Percentiles rank a stretch among this genome's conserved stretches.
phyloP scores from a whole-genome alignment of 768 basidiomycete species.

The Auricularia sp. region DNA sequence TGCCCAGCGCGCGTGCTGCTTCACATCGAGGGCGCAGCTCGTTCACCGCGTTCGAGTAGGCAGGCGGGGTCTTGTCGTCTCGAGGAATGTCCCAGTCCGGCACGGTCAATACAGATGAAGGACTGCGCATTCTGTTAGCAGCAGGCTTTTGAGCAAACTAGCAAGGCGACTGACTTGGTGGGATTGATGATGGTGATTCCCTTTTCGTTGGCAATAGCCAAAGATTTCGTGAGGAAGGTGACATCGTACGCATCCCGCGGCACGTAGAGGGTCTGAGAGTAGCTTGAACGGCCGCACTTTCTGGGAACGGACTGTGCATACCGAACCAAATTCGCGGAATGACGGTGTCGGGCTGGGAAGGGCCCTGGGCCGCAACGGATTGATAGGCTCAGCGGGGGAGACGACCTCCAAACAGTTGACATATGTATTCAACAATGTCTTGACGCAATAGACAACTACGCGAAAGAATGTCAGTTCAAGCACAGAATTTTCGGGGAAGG shows the following conservation, averaged over 20 bases:
- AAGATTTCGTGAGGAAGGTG: conserved; percentile 46
- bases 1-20: conserved; percentile 51
- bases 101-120: conserved; percentile 22
- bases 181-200: conserved; percentile 60
- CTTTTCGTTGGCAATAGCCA: conserved; percentile 55
- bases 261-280: conserved; percentile 58
- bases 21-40: conserved; percentile 52
- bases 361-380: conserved; percentile 26
- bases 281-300: too few relatives aligned
- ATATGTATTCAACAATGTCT: not conserved
- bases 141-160: not conserved
- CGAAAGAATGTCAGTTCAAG: too few relatives aligned
- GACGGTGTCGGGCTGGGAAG: conserved; percentile 27
- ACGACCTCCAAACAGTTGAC: conserved; percentile 38
- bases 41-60: conserved; percentile 43
- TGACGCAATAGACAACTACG: conserved; percentile 2
- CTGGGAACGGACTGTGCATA: too few relatives aligned
- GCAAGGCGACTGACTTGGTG: conserved; percentile 41
- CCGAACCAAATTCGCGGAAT: conserved; percentile 59
- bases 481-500: not conserved
- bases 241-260: conserved; percentile 61
- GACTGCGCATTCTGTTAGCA: not conserved
- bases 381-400: conserved; percentile 51
- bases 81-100: conserved; percentile 24
- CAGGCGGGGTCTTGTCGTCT: conserved; percentile 36